phyloP scores from a whole-genome alignment of 2,329 filamentous ascomycete genomes.

The Penicillium expansum region DNA sequence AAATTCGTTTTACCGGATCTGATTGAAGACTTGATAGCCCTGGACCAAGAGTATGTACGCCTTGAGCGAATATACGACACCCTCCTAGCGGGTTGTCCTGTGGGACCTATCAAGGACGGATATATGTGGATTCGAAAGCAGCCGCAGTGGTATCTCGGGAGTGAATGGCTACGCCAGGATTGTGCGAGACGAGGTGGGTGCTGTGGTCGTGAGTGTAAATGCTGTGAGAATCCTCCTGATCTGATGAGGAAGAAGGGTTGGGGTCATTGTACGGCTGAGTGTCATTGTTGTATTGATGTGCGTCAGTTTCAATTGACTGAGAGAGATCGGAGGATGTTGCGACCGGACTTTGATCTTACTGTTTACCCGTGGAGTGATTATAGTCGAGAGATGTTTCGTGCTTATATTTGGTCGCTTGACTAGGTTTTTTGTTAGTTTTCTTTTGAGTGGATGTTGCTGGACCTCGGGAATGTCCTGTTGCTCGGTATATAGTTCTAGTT shows the following conservation, averaged over 20 bases:
- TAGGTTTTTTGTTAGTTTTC: not conserved
- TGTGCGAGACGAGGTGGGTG: constrained; percentile 9
- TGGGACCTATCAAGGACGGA: constrained; percentile 2
- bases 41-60: not conserved
- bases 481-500: not conserved
- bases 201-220: constrained; percentile 9
- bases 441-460: not conserved
- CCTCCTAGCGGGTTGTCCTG: not conserved
- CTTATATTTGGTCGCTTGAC: constrained; percentile 7
- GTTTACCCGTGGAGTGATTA: constrained; percentile 4
- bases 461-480: not conserved
- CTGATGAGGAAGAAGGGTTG: constrained; percentile 1
- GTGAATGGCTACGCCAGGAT: constrained; percentile 5
- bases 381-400: constrained; percentile 8
- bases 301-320: not conserved
- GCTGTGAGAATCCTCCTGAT: constrained; percentile 4
- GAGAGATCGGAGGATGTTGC: not conserved
- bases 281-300: constrained; percentile 4
- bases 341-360: constrained; percentile 5
- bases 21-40: constrained; percentile 6
- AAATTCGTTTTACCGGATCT: not conserved
- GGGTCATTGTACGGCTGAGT: constrained; percentile 7
- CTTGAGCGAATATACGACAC: constrained; percentile 1
- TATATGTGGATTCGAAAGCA: constrained; percentile 7
- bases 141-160: constrained; percentile 6